phyloP scores from a whole-genome alignment of 2,329 filamentous ascomycete genomes.

The Pyrenochaeta sp. region DNA sequence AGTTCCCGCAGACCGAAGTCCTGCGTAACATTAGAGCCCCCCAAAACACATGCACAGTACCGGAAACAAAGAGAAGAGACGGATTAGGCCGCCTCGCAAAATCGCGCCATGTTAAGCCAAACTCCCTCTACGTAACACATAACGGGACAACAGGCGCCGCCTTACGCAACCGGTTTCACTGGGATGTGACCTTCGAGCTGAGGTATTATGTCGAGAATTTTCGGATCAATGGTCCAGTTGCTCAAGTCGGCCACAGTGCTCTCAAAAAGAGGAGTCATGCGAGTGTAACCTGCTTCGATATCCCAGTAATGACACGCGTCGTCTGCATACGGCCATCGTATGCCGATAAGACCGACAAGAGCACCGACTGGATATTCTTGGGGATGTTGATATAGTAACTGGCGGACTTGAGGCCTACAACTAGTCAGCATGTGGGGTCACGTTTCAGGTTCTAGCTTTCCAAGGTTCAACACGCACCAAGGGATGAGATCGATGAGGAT shows the following conservation, averaged over 20 bases:
- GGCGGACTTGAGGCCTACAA: constrained; percentile 44
- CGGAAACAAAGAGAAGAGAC: not conserved
- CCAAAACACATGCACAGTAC: constrained; percentile 1
- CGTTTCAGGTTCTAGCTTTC: not conserved
- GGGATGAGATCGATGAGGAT: constrained; percentile 46
- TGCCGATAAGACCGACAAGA: constrained; percentile 39
- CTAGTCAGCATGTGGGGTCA: constrained; percentile 18
- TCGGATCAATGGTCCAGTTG: constrained; percentile 46
- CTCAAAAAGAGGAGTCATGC: constrained; percentile 45
- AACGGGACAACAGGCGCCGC: not conserved
- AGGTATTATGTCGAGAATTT: constrained; percentile 44
- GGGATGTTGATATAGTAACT: constrained; percentile 43
- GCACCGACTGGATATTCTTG: constrained; percentile 37
- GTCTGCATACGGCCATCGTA: constrained; percentile 47
- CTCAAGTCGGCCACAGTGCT: constrained; percentile 41
- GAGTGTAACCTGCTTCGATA: constrained; percentile 43
- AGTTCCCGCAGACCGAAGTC: not conserved
- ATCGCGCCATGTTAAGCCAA: constrained; percentile 4
- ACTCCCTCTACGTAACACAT: constrained; percentile 8
- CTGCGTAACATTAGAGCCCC: constrained; percentile 2
- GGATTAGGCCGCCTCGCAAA: not conserved
- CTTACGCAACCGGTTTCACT: constrained; percentile 22
- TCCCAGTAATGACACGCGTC: constrained; percentile 50
- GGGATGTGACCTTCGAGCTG: constrained; percentile 44
- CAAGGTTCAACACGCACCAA: constrained; percentile 32